Evolutionary conservation across 345 rosid species (phyloP).

Genomic region (Melaleuca alternifolia): DNA sequence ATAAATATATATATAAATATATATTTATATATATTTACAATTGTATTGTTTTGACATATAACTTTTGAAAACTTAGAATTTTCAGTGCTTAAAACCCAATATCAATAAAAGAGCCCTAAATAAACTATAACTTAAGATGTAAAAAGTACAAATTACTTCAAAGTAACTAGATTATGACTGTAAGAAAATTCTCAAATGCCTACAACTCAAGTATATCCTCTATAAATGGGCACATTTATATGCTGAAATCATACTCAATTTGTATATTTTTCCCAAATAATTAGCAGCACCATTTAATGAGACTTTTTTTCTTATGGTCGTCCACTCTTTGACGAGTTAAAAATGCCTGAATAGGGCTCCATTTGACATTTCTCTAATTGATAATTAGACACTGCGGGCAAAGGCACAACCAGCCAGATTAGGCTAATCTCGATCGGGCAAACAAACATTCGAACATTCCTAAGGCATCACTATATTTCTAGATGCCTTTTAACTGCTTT

Average conservation of each 20-base stretch:
- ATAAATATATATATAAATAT: too few relatives aligned
- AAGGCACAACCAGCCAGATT: background rate
- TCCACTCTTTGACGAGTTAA: background rate
- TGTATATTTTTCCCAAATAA: too few relatives aligned
- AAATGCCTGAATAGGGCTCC: too few relatives aligned
- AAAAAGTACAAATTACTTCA: background rate
- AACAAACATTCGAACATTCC: too few relatives aligned
- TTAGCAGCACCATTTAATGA: background rate
- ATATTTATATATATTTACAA: too few relatives aligned
- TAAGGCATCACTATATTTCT: too few relatives aligned
- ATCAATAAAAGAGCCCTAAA: background rate
- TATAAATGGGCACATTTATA: background rate
- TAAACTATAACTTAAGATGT: background rate
- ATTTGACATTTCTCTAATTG: background rate
- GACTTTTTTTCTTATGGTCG: background rate
- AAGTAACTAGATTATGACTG: background rate
- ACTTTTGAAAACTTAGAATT: background rate
- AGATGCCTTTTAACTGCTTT: too few relatives aligned
- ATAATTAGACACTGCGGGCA: background rate
- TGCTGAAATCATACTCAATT: too few relatives aligned
- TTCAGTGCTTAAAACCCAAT: background rate
- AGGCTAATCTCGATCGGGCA: background rate
- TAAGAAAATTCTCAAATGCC: background rate
- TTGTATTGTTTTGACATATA: background rate
- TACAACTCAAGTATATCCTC: too few relatives aligned